Percentiles rank a stretch among this genome's conserved stretches.
These are phyloP conservation scores for Calendula officinalis DNA, from an alignment of 129 eudicot genomes.

Conservation along the genomic window DNA sequence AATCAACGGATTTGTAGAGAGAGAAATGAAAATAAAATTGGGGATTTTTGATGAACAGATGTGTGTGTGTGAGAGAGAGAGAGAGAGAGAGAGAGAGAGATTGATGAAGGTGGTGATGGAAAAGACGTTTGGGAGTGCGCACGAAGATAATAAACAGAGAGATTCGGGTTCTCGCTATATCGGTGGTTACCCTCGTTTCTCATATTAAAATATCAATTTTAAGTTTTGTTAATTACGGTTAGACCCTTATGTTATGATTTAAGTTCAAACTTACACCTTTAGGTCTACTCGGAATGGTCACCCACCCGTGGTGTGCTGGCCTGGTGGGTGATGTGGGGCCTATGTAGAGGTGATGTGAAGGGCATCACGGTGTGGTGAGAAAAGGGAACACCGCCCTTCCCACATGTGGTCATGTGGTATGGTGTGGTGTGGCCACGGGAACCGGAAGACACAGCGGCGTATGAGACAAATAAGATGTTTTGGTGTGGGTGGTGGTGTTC, in stretches of 20 bases:
- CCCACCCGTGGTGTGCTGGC: no score
- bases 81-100: slow-evolving; percentile 16
- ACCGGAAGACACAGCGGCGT: no score
- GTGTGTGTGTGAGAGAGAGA: not conserved
- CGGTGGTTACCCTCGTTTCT: slow-evolving; percentile 32
- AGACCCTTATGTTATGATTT: slow-evolving; percentile 3
- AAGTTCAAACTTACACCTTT: not conserved
- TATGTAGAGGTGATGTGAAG: no score
- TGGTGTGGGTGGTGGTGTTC: no score
- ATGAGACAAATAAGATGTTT: no score
- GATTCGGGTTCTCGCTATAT: slow-evolving; percentile 24
- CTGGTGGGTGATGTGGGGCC: no score
- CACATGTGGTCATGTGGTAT: no score
- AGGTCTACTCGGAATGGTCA: no score
- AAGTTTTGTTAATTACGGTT: not conserved
- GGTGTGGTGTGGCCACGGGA: no score
- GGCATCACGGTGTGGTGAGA: no score
- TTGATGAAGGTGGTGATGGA: slow-evolving; percentile 14
- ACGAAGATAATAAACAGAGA: slow-evolving; percentile 28
- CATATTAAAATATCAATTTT: slow-evolving; percentile 24
- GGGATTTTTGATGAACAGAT: not conserved
- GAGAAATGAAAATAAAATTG: slow-evolving; percentile 9
- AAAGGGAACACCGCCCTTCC: no score
- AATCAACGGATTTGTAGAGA: slow-evolving; percentile 22
- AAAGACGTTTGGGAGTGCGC: slow-evolving; percentile 7